A percentile compares a stretch with the other conserved stretches of the same genome.
Conservation (phyloP, 306 rosid species). For the Medicago truncatula region MtrunA17r5.0-ANR NC_053048.1:8321001-8321500, state of each 20-base stretch:
- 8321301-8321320: slow-evolving; percentile 33
- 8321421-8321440: neutral
- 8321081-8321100: too few relatives aligned
- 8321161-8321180: slow-evolving; percentile 30
- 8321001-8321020: slow-evolving; percentile 64
- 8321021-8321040: slow-evolving; percentile 54
- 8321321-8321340: slow-evolving; percentile 46
- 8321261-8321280: slow-evolving; percentile 33
- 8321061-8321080: slow-evolving; percentile 15
- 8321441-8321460: slow-evolving; percentile 15
- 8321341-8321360: slow-evolving; percentile 5
- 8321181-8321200: slow-evolving; percentile 39
- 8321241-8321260: slow-evolving; percentile 38
- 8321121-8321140: slow-evolving; percentile 42
- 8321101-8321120: too few relatives aligned
- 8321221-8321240: slow-evolving; percentile 40
- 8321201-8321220: slow-evolving; percentile 40
- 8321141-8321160: slow-evolving; percentile 45
- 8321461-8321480: slow-evolving; percentile 18
- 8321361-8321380: neutral
- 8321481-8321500: neutral
- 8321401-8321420: neutral
- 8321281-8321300: slow-evolving; percentile 41
- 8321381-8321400: slow-evolving; percentile 11
- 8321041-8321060: slow-evolving; percentile 36